These are phyloP conservation scores for Cardamine occulta DNA, from an alignment of 345 rosid species.

Conservation along the genomic window DNA sequence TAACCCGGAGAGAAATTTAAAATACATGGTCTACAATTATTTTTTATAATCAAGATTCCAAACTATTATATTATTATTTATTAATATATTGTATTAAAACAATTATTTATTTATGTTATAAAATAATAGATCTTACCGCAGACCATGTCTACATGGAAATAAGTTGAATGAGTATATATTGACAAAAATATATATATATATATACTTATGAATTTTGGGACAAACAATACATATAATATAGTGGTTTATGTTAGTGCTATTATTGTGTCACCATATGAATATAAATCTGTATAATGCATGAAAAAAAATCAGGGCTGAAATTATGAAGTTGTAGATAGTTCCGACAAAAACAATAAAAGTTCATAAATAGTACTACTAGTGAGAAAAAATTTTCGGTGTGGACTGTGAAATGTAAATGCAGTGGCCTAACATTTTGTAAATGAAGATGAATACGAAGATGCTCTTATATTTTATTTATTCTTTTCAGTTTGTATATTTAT, in stretches of 20 bases:
- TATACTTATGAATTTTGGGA: background rate
- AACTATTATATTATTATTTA: background rate
- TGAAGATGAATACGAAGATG: background rate
- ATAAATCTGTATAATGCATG: background rate
- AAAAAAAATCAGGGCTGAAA: background rate
- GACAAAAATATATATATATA: background rate
- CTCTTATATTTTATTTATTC: background rate
- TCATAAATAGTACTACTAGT: conserved; percentile 26
- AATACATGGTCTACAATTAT: conserved; percentile 6
- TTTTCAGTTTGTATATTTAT: background rate
- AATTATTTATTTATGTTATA: background rate
- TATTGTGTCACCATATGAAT: background rate
- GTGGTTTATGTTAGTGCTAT: background rate
- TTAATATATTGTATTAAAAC: background rate
- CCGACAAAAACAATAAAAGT: conserved; percentile 31
- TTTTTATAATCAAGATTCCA: background rate
- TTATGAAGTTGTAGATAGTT: conserved; percentile 8
- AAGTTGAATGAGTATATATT: background rate
- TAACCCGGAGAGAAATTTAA: conserved; percentile 23
- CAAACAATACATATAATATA: background rate
- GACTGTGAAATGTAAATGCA: conserved; percentile 26
- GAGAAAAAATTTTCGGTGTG: conserved; percentile 15
- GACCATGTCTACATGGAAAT: background rate
- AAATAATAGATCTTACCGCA: background rate
- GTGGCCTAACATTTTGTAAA: conserved; percentile 25